Evolutionary conservation across 139 green algal species (phyloP), one percentile per base, ranked within the genome.

Genomic region (Chlamydomonas asymmetrica): DNA sequence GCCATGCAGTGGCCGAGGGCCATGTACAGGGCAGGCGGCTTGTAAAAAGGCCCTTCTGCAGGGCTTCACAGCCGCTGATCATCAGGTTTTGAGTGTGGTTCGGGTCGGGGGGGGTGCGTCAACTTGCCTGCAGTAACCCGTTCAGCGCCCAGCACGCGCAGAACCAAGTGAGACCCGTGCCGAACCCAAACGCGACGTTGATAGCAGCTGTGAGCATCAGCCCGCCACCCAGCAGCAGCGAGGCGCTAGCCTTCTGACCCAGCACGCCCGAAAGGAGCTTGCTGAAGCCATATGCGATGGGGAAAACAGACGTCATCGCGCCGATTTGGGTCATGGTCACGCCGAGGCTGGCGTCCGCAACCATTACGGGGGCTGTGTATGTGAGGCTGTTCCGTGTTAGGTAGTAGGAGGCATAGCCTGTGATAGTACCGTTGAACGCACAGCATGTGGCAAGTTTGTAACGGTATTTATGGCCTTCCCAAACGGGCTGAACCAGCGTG

Each of bases 241-340:
- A 50, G 16, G 94, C 85, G 23, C 87, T 93, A 63, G 92, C 90
- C 41, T 83, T 85, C 34, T 92, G 85, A 43, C 93, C 92, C 45
- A 98, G 78, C 57, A 98, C 92, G 32, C 85, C 85, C 0, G 64
- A 71, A 5, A 79, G 49, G 41, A 92, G 86, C 85, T 90, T 90
- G 75, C 49, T 76, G 18, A 84, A 41, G 54, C 84, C 87, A 71
- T 98, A 97, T 3, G 87, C 89, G 29, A 97, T 88, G 27, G 95
- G 95, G 83, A 98, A 96, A 40, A 97, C 94, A 50, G 88, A 96
- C 0, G 95, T 98, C 73, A 98, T 90, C 43, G 90, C 88, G 7
- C 94, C 95, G 43, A 99, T 91, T 41, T 93, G 78, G 1, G 66
- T 66, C 48, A 87, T 69, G 4, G 52, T 79, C 45, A 84, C 74